Percentiles rank a stretch among this genome's conserved stretches.
Conservation (phyloP, 176 grass and related monocot genomes). For the Raddia guianensis region DNA sequence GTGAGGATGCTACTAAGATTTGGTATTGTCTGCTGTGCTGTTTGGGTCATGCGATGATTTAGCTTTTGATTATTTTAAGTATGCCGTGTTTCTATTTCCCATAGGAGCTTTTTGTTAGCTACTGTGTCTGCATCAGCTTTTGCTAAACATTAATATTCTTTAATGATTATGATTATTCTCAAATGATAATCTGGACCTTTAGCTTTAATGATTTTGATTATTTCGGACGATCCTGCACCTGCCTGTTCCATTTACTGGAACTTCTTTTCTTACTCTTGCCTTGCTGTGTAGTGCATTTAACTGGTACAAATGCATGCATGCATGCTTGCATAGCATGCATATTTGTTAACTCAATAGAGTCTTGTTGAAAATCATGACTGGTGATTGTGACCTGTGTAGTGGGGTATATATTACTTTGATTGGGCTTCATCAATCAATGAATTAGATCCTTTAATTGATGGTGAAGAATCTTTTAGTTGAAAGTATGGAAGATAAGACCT, state of each 20-base stretch:
- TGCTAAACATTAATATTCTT: background rate
- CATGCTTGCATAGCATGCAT: background rate
- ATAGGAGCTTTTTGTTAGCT: constrained; percentile 19
- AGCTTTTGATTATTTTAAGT: background rate
- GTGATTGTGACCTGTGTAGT: background rate
- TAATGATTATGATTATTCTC: background rate
- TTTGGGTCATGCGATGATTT: constrained; percentile 3
- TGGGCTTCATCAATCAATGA: background rate
- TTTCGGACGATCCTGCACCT: background rate
- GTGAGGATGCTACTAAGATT: constrained; percentile 32
- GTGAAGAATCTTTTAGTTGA: background rate
- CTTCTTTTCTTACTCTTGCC: background rate
- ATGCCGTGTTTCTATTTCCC: constrained; percentile 16
- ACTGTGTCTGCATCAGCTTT: background rate
- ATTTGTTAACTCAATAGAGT: background rate
- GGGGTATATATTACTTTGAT: background rate
- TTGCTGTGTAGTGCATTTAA: background rate
- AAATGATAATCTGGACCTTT: background rate
- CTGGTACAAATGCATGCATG: background rate
- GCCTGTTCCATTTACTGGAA: background rate
- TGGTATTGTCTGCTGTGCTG: background rate
- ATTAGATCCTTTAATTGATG: background rate
- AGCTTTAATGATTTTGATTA: background rate
- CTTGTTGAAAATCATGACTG: background rate
- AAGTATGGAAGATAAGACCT: background rate